These are phyloP conservation scores for Eutrema japonicum DNA, from an alignment of 345 rosid species.

Conservation along the genomic window DNA sequence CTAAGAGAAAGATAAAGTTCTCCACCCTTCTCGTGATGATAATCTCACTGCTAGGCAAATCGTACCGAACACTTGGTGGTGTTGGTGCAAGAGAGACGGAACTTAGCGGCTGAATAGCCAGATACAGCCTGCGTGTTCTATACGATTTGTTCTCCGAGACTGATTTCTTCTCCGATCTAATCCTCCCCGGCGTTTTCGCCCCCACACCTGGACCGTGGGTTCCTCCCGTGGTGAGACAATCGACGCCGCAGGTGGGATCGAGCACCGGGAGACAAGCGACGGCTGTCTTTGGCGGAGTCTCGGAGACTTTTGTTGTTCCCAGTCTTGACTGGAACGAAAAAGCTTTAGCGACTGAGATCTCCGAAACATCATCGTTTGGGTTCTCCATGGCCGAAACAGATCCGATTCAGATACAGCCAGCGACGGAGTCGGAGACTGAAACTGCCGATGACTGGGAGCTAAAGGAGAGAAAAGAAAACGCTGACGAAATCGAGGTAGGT, in stretches of 20 bases:
- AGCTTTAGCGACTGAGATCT: not conserved
- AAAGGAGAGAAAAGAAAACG: slow-evolving; percentile 27
- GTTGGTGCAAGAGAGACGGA: not conserved
- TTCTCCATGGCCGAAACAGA: slow-evolving; percentile 1
- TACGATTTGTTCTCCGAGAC: no score
- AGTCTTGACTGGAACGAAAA: not conserved
- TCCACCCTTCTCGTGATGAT: slow-evolving; percentile 4
- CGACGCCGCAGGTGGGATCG: slow-evolving; percentile 17
- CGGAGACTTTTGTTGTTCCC: slow-evolving; percentile 14
- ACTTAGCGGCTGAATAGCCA: slow-evolving; percentile 9
- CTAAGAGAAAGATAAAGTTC: not conserved
- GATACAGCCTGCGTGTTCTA: no score
- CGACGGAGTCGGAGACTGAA: not conserved
- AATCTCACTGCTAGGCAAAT: not conserved
- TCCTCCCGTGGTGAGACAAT: slow-evolving; percentile 8
- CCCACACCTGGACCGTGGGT: slow-evolving; percentile 8
- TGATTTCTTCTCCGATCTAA: no score
- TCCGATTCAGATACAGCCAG: not conserved
- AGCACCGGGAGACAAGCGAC: not conserved
- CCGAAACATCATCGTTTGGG: slow-evolving; percentile 12
- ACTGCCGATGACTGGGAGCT: slow-evolving; percentile 12
- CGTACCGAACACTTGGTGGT: not conserved
- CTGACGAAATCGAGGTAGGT: slow-evolving; percentile 4
- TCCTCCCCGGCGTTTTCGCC: no score
- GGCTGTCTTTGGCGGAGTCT: not conserved